A percentile compares a stretch with the other conserved stretches of the same genome.
These are phyloP conservation scores for Pseudozyma pruni DNA, from an alignment of 1,284 basidiomycete genomes.

Conservation along the genomic window DNA sequence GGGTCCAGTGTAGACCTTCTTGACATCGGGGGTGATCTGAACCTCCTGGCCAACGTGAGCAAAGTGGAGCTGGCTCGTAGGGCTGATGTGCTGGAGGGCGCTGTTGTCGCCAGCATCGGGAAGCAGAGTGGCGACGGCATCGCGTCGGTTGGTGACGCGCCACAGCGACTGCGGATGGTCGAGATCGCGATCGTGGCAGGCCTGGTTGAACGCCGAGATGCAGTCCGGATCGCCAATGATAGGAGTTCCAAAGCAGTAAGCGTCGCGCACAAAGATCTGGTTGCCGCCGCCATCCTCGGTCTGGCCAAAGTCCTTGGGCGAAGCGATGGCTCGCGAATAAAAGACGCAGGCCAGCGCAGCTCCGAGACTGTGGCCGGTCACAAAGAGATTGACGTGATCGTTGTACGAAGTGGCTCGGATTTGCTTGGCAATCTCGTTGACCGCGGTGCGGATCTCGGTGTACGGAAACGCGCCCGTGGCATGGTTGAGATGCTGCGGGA, in stretches of 20 bases:
- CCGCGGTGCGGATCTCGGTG: conserved; percentile 30
- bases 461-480: conserved; percentile 37
- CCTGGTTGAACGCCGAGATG: conserved; percentile 42
- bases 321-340: conserved; percentile 37
- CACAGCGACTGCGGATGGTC: conserved; percentile 41
- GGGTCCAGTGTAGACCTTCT: conserved; percentile 38
- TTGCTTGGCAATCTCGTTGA: conserved; percentile 33
- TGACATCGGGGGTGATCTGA: conserved; percentile 26
- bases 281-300: conserved; percentile 24
- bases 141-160: conserved; percentile 45
- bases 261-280: conserved; percentile 40
- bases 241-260: conserved; percentile 50
- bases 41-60: conserved; percentile 50
- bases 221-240: conserved; percentile 49
- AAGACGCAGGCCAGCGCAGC: conserved; percentile 40
- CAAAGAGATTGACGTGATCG: conserved; percentile 44
- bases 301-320: conserved; percentile 43
- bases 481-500: conserved; percentile 35
- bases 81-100: conserved; percentile 29
- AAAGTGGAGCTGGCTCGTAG: conserved; percentile 50
- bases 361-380: conserved; percentile 47
- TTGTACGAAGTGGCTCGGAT: conserved; percentile 17
- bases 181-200: conserved; percentile 25
- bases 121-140: conserved; percentile 45
- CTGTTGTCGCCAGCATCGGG: conserved; percentile 46